These are phyloP conservation scores for Phytophthora citrophthora DNA, from an alignment of 352 stramenopile species.

Conservation along the genomic window DNA sequence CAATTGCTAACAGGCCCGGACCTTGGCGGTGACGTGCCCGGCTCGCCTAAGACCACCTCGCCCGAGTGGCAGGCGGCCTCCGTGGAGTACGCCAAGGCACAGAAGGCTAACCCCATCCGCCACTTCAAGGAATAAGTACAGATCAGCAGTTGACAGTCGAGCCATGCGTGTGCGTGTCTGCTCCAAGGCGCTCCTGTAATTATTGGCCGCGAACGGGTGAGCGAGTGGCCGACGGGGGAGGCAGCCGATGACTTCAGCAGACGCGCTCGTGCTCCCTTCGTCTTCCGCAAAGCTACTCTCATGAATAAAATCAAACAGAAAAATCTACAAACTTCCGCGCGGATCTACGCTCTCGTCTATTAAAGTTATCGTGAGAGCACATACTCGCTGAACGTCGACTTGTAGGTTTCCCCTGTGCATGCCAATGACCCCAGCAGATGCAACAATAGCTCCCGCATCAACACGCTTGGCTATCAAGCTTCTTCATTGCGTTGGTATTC, in stretches of 20 bases:
- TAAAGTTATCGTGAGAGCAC: too few species aligned
- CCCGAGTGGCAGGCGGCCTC: slow-evolving; percentile 78
- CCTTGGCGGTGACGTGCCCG: slow-evolving; percentile 54
- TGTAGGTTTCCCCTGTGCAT: not conserved
- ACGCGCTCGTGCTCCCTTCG: slow-evolving; percentile 4
- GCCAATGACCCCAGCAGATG: too few species aligned
- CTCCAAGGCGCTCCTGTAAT: slow-evolving; percentile 33
- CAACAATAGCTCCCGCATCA: not conserved
- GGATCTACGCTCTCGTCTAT: slow-evolving; percentile 3
- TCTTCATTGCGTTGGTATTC: slow-evolving; percentile 17
- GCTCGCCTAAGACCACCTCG: slow-evolving; percentile 73
- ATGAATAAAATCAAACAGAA: slow-evolving; percentile 34
- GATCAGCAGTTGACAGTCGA: slow-evolving; percentile 20
- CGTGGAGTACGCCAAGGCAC: slow-evolving; percentile 76
- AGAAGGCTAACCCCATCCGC: slow-evolving; percentile 87
- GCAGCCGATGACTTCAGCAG: slow-evolving; percentile 4
- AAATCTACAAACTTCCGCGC: slow-evolving; percentile 25
- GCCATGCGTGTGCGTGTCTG: slow-evolving; percentile 12
- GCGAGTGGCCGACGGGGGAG: slow-evolving; percentile 19
- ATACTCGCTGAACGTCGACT: too few species aligned
- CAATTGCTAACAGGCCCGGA: slow-evolving; percentile 53
- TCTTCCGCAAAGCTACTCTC: slow-evolving; percentile 14
- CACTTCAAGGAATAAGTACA: slow-evolving; percentile 83
- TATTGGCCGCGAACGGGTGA: slow-evolving; percentile 27
- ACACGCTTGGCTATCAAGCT: not conserved